These are phyloP conservation scores for Colletotrichum viniferum DNA, from an alignment of 2,329 filamentous ascomycete species.

Conservation along the genomic window DNA sequence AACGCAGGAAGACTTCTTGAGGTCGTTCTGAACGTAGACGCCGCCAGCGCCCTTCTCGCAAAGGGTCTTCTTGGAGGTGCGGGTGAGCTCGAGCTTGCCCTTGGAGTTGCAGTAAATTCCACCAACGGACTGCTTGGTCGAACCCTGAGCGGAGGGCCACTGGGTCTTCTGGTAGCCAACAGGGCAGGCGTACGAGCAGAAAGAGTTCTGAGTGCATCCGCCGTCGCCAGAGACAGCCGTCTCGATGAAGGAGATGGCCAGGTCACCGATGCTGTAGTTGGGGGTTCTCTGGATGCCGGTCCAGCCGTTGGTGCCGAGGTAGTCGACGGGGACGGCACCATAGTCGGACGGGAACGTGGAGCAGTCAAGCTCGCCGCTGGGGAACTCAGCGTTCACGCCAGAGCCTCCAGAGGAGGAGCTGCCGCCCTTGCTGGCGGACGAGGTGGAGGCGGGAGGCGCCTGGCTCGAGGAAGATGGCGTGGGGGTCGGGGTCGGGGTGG, in stretches of 20 bases:
- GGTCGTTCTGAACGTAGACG: conserved; percentile 77
- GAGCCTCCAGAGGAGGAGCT: conserved; percentile 32
- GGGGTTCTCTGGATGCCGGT: conserved; percentile 74
- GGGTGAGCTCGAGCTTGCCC: conserved; percentile 80
- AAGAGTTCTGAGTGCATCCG: conserved; percentile 64
- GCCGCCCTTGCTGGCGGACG: conserved; percentile 28
- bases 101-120: conserved; percentile 79
- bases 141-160: conserved; percentile 81
- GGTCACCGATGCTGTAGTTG: conserved; percentile 51
- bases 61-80: conserved; percentile 67
- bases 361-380: conserved; percentile 75
- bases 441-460: conserved; percentile 27
- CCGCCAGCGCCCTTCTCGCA: conserved; percentile 76
- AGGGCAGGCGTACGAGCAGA: conserved; percentile 96
- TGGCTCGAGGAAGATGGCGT: conserved; percentile 24
- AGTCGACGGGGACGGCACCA: conserved; percentile 74
- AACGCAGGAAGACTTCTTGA: conserved; percentile 69
- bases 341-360: conserved; percentile 77
- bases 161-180: conserved; percentile 90
- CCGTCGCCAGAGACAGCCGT: conserved; percentile 63
- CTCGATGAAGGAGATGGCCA: conserved; percentile 68
- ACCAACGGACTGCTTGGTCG: conserved; percentile 83
- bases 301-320: conserved; percentile 76
- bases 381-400: conserved; percentile 73
- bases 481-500: conserved; percentile 27